Percentiles rank a stretch among this genome's conserved stretches.
Evolutionary conservation across 2,329 filamentous ascomycete genomes (phyloP).

Genomic region (Aphanoascus verrucosus): DNA sequence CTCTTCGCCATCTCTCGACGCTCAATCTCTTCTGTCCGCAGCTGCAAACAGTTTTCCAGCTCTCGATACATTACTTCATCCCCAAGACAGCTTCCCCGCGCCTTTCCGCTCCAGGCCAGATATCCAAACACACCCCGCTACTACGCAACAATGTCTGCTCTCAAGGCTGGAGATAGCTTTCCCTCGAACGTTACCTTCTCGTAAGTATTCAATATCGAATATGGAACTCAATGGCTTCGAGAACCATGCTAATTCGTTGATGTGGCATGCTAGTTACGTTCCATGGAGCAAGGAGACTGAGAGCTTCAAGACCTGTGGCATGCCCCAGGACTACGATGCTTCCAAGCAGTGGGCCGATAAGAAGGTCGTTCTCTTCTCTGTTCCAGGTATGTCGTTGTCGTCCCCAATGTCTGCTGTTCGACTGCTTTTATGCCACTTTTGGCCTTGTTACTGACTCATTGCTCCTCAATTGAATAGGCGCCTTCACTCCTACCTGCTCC

Average conservation of each 20-base stretch:
- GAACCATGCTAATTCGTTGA: constrained; percentile 1
- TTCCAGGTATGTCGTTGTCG: constrained; percentile 43
- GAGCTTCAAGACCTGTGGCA: constrained; percentile 64
- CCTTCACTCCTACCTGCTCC: constrained; percentile 81
- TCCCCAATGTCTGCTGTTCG: too few relatives aligned
- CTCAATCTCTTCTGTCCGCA: constrained; percentile 1
- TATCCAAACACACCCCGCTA: not conserved
- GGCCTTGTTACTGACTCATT: not conserved
- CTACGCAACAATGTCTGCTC: constrained; percentile 46
- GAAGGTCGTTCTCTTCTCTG: constrained; percentile 59
- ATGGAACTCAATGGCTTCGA: not conserved
- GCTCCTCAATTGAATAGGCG: constrained; percentile 41
- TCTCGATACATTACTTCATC: not conserved
- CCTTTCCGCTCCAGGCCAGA: not conserved
- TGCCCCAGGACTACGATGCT: constrained; percentile 67
- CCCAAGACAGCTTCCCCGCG: constrained; percentile 2
- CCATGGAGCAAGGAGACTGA: constrained; percentile 60
- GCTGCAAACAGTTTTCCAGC: not conserved
- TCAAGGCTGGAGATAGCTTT: constrained; percentile 75
- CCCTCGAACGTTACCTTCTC: constrained; percentile 68
- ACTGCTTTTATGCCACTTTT: too few relatives aligned
- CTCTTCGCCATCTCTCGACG: constrained; percentile 7
- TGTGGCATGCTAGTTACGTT: constrained; percentile 50
- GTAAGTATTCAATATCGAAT: constrained; percentile 36
- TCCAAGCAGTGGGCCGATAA: constrained; percentile 63